Conservation (phyloP, 2,329 filamentous ascomycete species). For the Rhinocladiella similis region DNA sequence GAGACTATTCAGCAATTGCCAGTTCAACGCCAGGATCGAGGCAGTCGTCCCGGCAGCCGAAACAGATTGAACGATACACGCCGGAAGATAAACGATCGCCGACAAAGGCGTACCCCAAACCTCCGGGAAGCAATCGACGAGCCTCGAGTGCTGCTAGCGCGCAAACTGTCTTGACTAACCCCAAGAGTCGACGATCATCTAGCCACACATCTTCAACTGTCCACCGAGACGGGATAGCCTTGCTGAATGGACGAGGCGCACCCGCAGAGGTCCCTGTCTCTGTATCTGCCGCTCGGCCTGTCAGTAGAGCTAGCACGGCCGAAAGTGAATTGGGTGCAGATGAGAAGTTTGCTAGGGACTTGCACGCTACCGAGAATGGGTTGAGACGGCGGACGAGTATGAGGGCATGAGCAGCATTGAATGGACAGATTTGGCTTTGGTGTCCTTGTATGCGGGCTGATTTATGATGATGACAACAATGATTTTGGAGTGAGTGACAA, state of each 20-base stretch:
- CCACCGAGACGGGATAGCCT: constrained; percentile 13
- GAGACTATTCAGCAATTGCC: constrained; percentile 29
- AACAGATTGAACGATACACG: constrained; percentile 41
- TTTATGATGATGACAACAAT: too few relatives aligned
- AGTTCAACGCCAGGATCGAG: constrained; percentile 43
- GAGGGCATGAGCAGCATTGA: constrained; percentile 18
- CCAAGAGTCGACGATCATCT: constrained; percentile 24
- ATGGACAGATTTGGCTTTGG: too few relatives aligned
- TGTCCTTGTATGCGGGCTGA: too few relatives aligned
- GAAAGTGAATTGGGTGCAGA: constrained; percentile 26
- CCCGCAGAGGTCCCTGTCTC: constrained; percentile 3
- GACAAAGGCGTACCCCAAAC: constrained; percentile 15
- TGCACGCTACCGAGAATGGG: constrained; percentile 29
- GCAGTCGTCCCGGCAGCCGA: constrained; percentile 46
- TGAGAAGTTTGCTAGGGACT: constrained; percentile 27
- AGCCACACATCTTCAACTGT: constrained; percentile 27
- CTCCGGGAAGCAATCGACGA: constrained; percentile 14
- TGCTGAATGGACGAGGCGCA: constrained; percentile 11
- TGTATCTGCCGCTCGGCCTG: constrained; percentile 1
- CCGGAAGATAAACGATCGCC: constrained; percentile 33
- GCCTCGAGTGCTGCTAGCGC: constrained; percentile 25
- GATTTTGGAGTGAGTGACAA: too few relatives aligned
- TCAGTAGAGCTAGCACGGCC: constrained; percentile 18
- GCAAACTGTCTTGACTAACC: constrained; percentile 15
- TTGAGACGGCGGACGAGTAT: constrained; percentile 28